Evolutionary conservation across 441 rosid species (phyloP), one percentile per base, ranked within the genome.

Genomic region (Populus hybrid): DNA sequence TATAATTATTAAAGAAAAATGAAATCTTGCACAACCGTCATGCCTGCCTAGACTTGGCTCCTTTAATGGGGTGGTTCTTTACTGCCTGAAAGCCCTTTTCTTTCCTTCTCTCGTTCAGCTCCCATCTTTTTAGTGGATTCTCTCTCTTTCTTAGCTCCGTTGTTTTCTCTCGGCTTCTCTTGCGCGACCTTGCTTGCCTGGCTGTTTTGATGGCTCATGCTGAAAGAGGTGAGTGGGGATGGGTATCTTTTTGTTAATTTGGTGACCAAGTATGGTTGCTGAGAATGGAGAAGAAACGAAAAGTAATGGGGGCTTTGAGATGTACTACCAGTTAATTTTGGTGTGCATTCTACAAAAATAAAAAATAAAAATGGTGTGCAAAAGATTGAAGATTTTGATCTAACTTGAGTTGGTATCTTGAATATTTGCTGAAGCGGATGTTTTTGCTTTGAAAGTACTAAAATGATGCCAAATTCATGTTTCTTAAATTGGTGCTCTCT

Each of bases 21-120:
- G 87, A 83, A 81, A 85, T 53, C 84, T 75, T 73, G 77, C 83
- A 82, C 89, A 89, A 87, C 87, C 86, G 86, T 82, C 86, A 67
- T 78, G 79, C 81, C 78, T 78, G 18, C 75, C 81, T 84, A 38
- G 69, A 68, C 71, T 16, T 77, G 36, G 80, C 77, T 84, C 86
- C 63, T 83, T 61, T 83, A 81, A 86, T 85, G 90, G 88, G 87
- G 78, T 86, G 38, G 83, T 63, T 42, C 40, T 80, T 46, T 67
- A 67, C 63, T 69, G 73, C 79, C 46, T 75, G 9, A 32, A 46
- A 68, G 14, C 61, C 38, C 57, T 68, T 26, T 20, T 10, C 63
- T 18, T 24, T 69, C 4, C 61, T 42, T 26, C 21, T 75, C 61
- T 16, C 42, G 66, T 20, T 8, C 18, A 73, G 70, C 67, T 63